Evolutionary conservation across 768 basidiomycete species (phyloP), one percentile per base, ranked within the genome.

Genomic region (Panaeolus papilionaceus): DNA sequence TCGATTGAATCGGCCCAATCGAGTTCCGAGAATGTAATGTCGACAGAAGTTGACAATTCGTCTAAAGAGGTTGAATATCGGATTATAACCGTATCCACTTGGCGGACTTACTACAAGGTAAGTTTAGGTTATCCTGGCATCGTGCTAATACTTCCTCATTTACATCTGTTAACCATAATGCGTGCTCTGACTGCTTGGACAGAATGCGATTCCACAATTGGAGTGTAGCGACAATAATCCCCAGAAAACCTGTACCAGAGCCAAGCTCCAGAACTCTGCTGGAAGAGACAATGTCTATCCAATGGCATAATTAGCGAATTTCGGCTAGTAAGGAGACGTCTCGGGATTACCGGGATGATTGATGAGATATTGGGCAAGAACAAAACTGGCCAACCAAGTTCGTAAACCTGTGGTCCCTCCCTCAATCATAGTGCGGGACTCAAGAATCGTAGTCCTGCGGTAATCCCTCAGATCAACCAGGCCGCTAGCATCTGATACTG

Each of bases 341-440:
- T 51, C 23, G 54, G 61, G 38, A 75, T 70, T 77, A 92, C 92
- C 84, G 75, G 88, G 79, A 72, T 90, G 80, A 9, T 71, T 67
- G 20, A 87, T 83, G 26, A 94, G 79, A 71, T 88, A 89, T 61
- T 89, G 84, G 0, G 88, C 87, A 20, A 94, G 80, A 38, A 85
- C 79, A 51, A 90, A 84, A 70, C 92, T 90, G 5, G 93, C 91
- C 37, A 83, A 80, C 93, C 93, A 95, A 7, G 93, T 95, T 64
- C 91, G 83, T 61, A 94, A 77, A 12, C 93, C 92, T 1, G 92
- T 94, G 0, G 92, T 94, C 0, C 93, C 93, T 47, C 81, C 80
- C 75, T 94, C 92, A 37, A 94, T 88, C 2, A 83, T 88, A 2
- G 87, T 90, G 7, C 89, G 86, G 1, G 93, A 93, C 77, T 95